Evolutionary conservation across 2,329 filamentous ascomycete species (phyloP), one percentile per base, ranked within the genome.

Genomic region (Alternaria conjuncta): DNA sequence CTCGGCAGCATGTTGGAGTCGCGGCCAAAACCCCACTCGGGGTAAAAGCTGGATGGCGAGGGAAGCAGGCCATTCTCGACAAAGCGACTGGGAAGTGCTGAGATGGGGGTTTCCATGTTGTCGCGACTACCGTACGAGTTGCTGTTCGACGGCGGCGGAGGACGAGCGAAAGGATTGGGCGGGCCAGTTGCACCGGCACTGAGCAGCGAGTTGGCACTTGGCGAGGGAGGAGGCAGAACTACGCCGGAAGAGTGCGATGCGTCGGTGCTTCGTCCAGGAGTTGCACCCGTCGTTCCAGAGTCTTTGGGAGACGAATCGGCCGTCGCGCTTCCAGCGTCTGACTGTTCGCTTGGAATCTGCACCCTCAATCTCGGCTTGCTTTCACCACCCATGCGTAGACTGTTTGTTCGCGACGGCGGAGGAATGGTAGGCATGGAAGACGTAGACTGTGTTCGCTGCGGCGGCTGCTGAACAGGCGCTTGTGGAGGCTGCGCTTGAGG

Each of bases 161-260:
- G 96, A 45, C 95, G 87, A 8, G 96, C 96, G 79, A 98, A 99
- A 0, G 96, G 96, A 78, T 99, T 99, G 3, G 94, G 94, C 13
- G 96, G 96, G 0, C 96, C 96, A 41, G 90, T 91, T 9, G 96
- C 95, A 44, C 96, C 96, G 0, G 96, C 96, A 51, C 94, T 97
- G 59, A 97, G 84, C 7, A 98, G 85, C 3, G 93, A 89, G 21
- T 92, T 92, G 3, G 93, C 92, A 28, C 93, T 97, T 0, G 96
- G 95, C 1, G 96, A 97, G 0, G 96, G 96, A 8, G 95, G 95
- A 18, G 96, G 96, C 6, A 99, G 85, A 3, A 97, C 93, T 20
- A 97, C 90, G 18, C 89, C 88, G 5, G 87, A 86, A 15, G 87
- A 86, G 71, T 90, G 88, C 6, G 86, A 89, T 49, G 89, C 81